Evolutionary conservation across 805 yeast species (phyloP).

Genomic region (Candida sithepensis): DNA sequence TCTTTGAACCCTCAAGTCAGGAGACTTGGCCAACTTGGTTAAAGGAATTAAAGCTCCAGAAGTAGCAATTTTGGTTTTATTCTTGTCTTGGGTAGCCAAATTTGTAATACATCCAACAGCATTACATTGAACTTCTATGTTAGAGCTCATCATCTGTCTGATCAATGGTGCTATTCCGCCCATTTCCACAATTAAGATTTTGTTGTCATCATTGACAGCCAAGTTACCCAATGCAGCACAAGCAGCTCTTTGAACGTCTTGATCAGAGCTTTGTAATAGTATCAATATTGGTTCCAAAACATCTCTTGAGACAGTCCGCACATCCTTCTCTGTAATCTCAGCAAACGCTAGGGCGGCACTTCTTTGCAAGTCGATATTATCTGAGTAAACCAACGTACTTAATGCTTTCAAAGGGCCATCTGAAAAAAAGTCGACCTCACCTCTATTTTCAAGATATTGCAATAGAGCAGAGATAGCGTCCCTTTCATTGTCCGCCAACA

Average conservation of each 20-base stretch:
- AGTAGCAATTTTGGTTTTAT: constrained; percentile 92
- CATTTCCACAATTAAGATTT: constrained; percentile 91
- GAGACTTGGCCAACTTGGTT: constrained; percentile 90
- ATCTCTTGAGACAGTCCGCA: constrained; percentile 83
- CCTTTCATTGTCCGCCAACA: constrained; percentile 91
- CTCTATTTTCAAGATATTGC: constrained; percentile 83
- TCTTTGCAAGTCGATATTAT: constrained; percentile 90
- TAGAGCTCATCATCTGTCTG: constrained; percentile 95
- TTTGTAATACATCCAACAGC: constrained; percentile 99
- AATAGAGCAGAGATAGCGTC: constrained; percentile 91
- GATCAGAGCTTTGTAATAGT: constrained; percentile 78
- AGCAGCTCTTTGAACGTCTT: constrained; percentile 97
- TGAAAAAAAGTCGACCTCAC: constrained; percentile 85
- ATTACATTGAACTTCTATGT: constrained; percentile 97
- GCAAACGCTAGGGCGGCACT: constrained; percentile 98
- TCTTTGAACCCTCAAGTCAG: constrained; percentile 94
- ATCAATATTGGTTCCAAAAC: constrained; percentile 92
- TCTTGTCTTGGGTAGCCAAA: constrained; percentile 96
- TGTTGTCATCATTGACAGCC: constrained; percentile 95
- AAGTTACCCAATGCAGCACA: constrained; percentile 98
- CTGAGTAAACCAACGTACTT: constrained; percentile 90
- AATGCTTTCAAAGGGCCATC: constrained; percentile 86
- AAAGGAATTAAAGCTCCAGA: constrained; percentile 94
- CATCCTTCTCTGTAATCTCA: constrained; percentile 95
- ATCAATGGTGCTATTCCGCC: constrained; percentile 96